Conservation (phyloP, 306 rosid genomes). For the Luffa acutangula region DNA sequence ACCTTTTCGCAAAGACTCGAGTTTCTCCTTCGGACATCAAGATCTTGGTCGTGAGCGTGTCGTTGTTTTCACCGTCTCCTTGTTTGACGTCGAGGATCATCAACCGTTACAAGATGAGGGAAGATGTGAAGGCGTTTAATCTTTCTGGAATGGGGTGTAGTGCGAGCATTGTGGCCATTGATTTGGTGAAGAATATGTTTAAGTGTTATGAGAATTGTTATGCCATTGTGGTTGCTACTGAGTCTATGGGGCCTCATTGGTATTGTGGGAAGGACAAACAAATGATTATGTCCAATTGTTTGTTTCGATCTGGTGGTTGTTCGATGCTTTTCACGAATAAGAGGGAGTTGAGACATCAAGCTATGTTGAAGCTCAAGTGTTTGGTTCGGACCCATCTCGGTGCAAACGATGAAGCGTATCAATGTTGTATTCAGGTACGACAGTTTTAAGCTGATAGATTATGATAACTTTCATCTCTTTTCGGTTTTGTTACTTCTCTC, state of each 20-base stretch:
- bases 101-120: conserved; percentile 66
- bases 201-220: conserved; percentile 24
- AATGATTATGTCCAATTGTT: conserved; percentile 73
- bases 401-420: conserved; percentile 63
- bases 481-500: too few species aligned
- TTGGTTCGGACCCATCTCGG: conserved; percentile 56
- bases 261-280: conserved; percentile 52
- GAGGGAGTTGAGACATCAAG: conserved; percentile 14
- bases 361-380: conserved; percentile 48
- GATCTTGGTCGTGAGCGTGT: conserved; percentile 65
- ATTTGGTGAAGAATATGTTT: conserved; percentile 53
- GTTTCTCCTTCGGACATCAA: conserved; percentile 48
- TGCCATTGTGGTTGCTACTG: conserved; percentile 66
- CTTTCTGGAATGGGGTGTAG: conserved; percentile 91
- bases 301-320: conserved; percentile 68
- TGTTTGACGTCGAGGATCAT: conserved; percentile 55
- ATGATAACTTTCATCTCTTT: too few species aligned
- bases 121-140: conserved; percentile 43
- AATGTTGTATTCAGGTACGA: conserved; percentile 51
- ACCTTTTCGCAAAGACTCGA: conserved; percentile 28
- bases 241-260: conserved; percentile 65
- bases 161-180: conserved; percentile 59
- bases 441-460: neutral
- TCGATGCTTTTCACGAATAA: conserved; percentile 66
- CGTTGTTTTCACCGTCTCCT: conserved; percentile 55